Conservation (phyloP, 2,329 filamentous ascomycete genomes). For the Trichophyton benhamiae region DNA sequence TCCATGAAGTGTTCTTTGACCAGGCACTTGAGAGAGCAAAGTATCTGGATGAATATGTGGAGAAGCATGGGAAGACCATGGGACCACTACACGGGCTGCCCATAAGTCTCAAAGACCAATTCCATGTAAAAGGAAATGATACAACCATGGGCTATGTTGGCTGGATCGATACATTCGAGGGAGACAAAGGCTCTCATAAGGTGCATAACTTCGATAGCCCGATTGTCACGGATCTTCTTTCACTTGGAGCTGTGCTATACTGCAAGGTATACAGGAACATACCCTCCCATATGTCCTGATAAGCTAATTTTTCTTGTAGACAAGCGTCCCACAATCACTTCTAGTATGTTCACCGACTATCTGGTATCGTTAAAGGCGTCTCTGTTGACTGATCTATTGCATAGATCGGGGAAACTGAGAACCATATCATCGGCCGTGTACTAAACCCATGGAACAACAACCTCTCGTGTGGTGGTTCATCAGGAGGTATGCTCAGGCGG, state of each 20-base stretch:
- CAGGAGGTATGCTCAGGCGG: constrained; percentile 31
- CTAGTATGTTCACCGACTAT: constrained; percentile 27
- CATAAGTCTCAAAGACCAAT: constrained; percentile 21
- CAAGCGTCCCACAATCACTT: constrained; percentile 43
- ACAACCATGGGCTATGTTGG: constrained; percentile 15
- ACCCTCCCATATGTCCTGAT: constrained; percentile 14
- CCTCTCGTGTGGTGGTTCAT: constrained; percentile 45
- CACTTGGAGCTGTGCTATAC: constrained; percentile 43
- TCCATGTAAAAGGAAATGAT: constrained; percentile 13
- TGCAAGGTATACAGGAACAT: constrained; percentile 39
- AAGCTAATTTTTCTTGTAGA: constrained; percentile 32
- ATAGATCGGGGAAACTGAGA: constrained; percentile 43
- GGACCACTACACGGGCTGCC: constrained; percentile 21
- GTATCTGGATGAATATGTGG: constrained; percentile 26
- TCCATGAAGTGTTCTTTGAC: constrained; percentile 18
- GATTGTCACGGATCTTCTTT: constrained; percentile 44
- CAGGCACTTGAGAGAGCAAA: constrained; percentile 17
- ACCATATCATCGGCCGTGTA: constrained; percentile 49
- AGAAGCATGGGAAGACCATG: constrained; percentile 26
- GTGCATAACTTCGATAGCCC: constrained; percentile 43
- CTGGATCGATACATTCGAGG: constrained; percentile 46
- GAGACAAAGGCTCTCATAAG: constrained; percentile 40
- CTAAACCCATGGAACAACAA: constrained; percentile 46
- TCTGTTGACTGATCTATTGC: neutral
- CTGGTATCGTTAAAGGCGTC: neutral